Evolutionary conservation across 495 filamentous ascomycete species (phyloP).

Genomic region (Hyphodiscus hymeniophilus): DNA sequence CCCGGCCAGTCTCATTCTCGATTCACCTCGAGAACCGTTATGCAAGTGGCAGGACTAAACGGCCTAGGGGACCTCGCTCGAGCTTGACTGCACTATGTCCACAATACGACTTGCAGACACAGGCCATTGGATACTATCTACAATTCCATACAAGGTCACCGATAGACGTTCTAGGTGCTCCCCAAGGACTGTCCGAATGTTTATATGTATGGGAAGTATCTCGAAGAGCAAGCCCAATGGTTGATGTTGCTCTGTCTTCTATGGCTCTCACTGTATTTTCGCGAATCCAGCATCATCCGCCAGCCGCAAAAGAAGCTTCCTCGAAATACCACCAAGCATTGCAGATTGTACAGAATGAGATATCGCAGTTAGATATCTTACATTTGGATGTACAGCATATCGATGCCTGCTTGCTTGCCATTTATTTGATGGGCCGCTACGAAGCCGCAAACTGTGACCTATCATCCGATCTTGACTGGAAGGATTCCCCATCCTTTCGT

Average conservation of each 20-base stretch:
- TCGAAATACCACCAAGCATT: constrained; percentile 17
- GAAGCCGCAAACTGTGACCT: constrained; percentile 18
- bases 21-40: constrained; percentile 25
- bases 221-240: constrained; percentile 9
- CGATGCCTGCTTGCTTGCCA: constrained; percentile 22
- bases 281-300: constrained; percentile 17
- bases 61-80: constrained; percentile 27
- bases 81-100: constrained; percentile 14
- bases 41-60: constrained; percentile 24
- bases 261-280: constrained; percentile 24
- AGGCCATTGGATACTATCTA: constrained; percentile 20
- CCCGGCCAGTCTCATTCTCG: constrained; percentile 5
- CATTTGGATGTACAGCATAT: constrained; percentile 12
- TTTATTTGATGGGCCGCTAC: constrained; percentile 25
- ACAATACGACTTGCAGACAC: constrained; percentile 16
- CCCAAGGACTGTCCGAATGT: constrained; percentile 7
- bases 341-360: constrained; percentile 1
- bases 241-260: constrained; percentile 23
- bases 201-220: constrained; percentile 2
- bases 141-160: constrained; percentile 14
- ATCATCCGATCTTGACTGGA: too few relatives aligned
- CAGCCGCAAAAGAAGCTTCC: constrained; percentile 19
- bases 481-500: too few relatives aligned
- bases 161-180: constrained; percentile 6
- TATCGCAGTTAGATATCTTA: background rate